Conservation (phyloP, 108 stramenopile species). For the Cyclotella sp. region DNA sequence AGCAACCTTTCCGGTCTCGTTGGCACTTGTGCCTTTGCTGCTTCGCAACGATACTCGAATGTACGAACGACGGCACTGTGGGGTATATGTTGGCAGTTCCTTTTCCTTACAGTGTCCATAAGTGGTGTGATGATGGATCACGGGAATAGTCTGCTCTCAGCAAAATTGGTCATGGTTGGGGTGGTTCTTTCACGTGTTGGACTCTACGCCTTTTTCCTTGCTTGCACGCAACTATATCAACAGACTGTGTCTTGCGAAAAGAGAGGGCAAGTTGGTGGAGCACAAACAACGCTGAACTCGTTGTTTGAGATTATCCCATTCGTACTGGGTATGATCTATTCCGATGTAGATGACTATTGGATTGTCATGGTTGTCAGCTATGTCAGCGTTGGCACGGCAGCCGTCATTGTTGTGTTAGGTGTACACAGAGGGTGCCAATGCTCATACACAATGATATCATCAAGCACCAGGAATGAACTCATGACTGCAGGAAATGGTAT, state of each 20-base stretch:
- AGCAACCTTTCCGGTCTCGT: not conserved
- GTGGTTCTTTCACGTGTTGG: not conserved
- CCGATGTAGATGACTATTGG: constrained; percentile 5
- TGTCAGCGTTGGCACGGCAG: not conserved
- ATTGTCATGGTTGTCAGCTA: not conserved
- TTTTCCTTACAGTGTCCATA: not conserved
- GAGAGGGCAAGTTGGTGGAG: not conserved
- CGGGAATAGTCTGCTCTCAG: not conserved
- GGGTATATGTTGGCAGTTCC: constrained; percentile 5
- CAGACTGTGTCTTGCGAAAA: not conserved
- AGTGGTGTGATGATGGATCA: not conserved
- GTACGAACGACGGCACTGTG: not conserved
- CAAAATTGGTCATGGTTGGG: not conserved
- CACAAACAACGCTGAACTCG: not conserved
- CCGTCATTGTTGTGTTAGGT: not conserved
- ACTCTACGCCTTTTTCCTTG: not conserved
- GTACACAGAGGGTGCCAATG: not conserved
- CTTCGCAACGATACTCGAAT: not conserved
- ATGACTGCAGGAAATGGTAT: too few species aligned
- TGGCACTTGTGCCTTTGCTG: not conserved
- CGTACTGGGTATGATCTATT: not conserved
- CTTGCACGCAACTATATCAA: not conserved
- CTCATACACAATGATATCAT: not conserved
- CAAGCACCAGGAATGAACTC: too few species aligned
- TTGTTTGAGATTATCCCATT: not conserved